These are phyloP conservation scores for Pouteria glomerata DNA, from an alignment of 148 eudicot genomes.

Conservation along the genomic window DNA sequence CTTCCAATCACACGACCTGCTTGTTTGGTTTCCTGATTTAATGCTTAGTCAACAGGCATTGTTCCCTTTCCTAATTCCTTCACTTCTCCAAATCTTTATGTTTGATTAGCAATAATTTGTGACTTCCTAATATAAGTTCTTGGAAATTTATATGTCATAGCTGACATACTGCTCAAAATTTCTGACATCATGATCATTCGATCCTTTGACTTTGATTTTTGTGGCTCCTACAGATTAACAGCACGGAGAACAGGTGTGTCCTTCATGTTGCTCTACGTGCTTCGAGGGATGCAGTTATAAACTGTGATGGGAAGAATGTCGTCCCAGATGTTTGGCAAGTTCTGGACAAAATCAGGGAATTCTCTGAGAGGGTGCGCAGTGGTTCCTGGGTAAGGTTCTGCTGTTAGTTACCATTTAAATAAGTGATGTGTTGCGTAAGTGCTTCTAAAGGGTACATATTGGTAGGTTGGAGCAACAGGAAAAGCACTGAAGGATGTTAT, in stretches of 20 bases:
- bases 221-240: conserved; percentile 65
- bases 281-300: conserved; percentile 72
- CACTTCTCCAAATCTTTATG: background rate
- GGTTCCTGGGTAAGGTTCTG: conserved; percentile 79
- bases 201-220: conserved; percentile 7
- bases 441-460: conserved; percentile 2
- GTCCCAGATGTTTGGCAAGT: conserved; percentile 98
- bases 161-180: background rate
- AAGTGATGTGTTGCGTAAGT: background rate
- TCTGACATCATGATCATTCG: background rate
- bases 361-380: conserved; percentile 89
- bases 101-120: background rate
- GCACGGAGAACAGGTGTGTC: conserved; percentile 88
- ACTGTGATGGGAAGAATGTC: conserved; percentile 80
- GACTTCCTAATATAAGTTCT: background rate
- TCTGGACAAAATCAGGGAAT: conserved; percentile 74
- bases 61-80: background rate
- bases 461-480: conserved; percentile 92
- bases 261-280: conserved; percentile 98
- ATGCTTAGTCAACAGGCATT: background rate
- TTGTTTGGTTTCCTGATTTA: background rate
- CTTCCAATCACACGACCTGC: background rate
- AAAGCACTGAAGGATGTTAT: conserved; percentile 70
- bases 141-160: background rate
- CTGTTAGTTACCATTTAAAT: background rate